phyloP scores from a whole-genome alignment of 139 green algal genomes.

The Micractinium sp. region DNA sequence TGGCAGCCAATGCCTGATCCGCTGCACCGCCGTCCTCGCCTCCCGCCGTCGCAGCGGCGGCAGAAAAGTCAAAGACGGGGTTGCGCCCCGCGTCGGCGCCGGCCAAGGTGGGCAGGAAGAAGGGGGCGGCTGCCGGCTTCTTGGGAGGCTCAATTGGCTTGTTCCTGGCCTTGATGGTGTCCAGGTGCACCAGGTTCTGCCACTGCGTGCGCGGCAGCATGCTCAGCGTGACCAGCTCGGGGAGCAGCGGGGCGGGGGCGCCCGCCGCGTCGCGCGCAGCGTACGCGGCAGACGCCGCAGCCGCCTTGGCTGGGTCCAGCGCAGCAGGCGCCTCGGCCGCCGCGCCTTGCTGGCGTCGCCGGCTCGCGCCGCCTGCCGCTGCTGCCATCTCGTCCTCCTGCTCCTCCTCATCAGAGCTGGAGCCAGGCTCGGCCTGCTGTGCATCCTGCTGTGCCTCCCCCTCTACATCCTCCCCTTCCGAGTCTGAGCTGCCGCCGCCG shows the following conservation, averaged over 20 bases:
- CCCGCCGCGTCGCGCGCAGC: constrained; percentile 47
- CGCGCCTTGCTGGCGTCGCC: background rate
- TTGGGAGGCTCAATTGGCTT: constrained; percentile 87
- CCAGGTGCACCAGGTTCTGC: constrained; percentile 88
- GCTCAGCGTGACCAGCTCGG: constrained; percentile 84
- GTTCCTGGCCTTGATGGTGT: constrained; percentile 92
- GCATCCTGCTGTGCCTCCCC: constrained; percentile 5
- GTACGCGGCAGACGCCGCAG: constrained; percentile 16
- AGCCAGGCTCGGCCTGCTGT: constrained; percentile 1
- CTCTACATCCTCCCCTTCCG: background rate
- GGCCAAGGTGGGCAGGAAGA: constrained; percentile 95
- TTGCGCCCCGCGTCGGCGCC: constrained; percentile 41
- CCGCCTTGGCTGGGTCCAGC: constrained; percentile 27
- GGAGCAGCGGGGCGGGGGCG: constrained; percentile 68
- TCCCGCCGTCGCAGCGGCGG: background rate
- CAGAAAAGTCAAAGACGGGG: constrained; percentile 63
- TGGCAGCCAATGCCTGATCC: background rate
- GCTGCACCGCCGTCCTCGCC: background rate
- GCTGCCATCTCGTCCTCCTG: constrained; percentile 15
- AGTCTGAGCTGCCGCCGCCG: background rate
- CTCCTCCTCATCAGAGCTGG: background rate
- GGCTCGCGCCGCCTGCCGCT: background rate
- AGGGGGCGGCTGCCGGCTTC: constrained; percentile 94
- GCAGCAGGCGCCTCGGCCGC: background rate
- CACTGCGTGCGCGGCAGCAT: constrained; percentile 91